Conservation (phyloP, 768 basidiomycete species). For the Postia placenta region DNA sequence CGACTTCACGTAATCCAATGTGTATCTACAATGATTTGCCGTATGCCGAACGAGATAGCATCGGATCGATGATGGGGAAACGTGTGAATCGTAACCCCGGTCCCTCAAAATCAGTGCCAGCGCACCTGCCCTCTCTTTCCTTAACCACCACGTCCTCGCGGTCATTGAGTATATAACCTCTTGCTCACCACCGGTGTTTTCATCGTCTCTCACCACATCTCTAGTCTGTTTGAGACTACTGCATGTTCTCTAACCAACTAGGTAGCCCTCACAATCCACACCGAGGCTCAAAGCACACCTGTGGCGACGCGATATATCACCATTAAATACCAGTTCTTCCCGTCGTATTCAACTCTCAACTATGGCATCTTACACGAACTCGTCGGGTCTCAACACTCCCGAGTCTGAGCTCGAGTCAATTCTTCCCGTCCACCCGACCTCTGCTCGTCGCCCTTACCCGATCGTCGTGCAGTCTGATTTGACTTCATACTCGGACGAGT, state of each 20-base stretch:
- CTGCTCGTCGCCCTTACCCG: slow-evolving; percentile 67
- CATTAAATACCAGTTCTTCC: slow-evolving; percentile 27
- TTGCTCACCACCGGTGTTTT: no score
- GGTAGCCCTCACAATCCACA: slow-evolving; percentile 84
- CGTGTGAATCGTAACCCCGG: not conserved
- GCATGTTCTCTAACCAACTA: slow-evolving; percentile 96
- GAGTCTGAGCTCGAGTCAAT: slow-evolving; percentile 64
- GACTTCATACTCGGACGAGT: slow-evolving; percentile 73
- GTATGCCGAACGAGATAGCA: no score
- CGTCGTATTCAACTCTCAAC: slow-evolving; percentile 7
- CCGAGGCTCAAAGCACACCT: slow-evolving; percentile 82
- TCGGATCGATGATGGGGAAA: not conserved
- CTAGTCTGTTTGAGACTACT: slow-evolving; percentile 22
- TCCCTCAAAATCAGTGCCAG: not conserved
- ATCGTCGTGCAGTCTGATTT: slow-evolving; percentile 80
- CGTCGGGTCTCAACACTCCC: slow-evolving; percentile 70
- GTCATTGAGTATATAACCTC: no score
- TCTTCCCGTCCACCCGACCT: slow-evolving; percentile 77
- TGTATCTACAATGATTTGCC: no score
- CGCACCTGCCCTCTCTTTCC: not conserved
- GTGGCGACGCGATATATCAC: slow-evolving; percentile 56
- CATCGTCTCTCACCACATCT: not conserved
- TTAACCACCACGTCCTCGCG: no score
- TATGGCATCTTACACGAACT: slow-evolving; percentile 49
- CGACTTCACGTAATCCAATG: no score